A percentile compares a stretch with the other conserved stretches of the same genome.
phyloP scores from a whole-genome alignment of 2,329 filamentous ascomycete species.

The Colletotrichum nymphaeae region DNA sequence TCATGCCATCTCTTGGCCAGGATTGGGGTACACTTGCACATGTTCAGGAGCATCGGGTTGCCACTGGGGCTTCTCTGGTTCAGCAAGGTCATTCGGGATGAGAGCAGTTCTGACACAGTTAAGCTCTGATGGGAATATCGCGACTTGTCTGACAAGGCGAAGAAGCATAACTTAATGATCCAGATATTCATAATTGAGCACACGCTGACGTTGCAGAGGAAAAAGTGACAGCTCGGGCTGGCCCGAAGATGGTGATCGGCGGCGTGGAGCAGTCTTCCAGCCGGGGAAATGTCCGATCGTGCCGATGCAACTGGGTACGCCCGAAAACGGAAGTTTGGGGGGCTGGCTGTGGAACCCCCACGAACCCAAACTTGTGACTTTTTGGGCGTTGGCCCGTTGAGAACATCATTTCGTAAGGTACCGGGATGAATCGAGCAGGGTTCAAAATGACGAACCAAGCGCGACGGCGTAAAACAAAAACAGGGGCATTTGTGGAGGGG shows the following conservation, averaged over 20 bases:
- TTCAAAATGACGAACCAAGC: neutral
- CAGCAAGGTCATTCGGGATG: slow-evolving; percentile 53
- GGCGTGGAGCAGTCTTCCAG: neutral
- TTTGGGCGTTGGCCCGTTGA: neutral
- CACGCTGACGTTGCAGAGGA: neutral
- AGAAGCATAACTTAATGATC: neutral
- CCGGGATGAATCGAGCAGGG: neutral
- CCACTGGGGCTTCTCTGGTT: slow-evolving; percentile 73
- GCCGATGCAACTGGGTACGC: slow-evolving; percentile 24
- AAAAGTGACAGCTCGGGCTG: neutral
- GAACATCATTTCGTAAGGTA: neutral
- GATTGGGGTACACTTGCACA: slow-evolving; percentile 58
- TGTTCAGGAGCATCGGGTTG: slow-evolving; percentile 62
- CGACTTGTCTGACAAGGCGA: slow-evolving; percentile 33
- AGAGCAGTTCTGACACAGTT: slow-evolving; percentile 53
- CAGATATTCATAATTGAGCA: neutral
- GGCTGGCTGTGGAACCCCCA: no score
- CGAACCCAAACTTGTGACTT: neutral
- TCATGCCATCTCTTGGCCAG: slow-evolving; percentile 65
- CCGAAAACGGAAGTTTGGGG: slow-evolving; percentile 2
- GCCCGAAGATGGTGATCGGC: neutral
- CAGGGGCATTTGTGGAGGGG: neutral
- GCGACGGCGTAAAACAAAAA: neutral
- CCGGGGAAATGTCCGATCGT: neutral
- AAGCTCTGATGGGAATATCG: slow-evolving; percentile 35